These are phyloP conservation scores for Mucor irregularis DNA, from an alignment of 371 early-diverging fungal species.

Conservation along the genomic window DNA sequence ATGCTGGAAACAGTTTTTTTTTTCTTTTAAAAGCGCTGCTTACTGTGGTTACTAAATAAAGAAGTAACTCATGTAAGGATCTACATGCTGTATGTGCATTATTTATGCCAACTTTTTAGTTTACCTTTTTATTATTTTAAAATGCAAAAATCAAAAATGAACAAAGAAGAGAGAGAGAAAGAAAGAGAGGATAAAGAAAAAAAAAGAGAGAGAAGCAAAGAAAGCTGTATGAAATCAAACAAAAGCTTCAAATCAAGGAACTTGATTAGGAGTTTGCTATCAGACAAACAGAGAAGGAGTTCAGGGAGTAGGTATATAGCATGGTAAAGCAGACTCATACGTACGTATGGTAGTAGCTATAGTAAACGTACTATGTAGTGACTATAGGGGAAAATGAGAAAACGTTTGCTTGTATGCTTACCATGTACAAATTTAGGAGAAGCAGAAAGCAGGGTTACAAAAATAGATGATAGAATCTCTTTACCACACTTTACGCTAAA, in stretches of 20 bases:
- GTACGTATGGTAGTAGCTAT: no score
- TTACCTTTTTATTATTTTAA: background rate
- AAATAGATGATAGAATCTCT: no score
- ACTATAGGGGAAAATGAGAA: no score
- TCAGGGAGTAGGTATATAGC: background rate
- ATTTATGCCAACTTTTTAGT: background rate
- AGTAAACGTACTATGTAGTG: no score
- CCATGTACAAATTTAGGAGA: no score
- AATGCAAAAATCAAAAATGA: background rate
- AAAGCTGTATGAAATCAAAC: background rate
- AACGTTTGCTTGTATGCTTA: no score
- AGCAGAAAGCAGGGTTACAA: no score
- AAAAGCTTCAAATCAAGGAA: background rate
- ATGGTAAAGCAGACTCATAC: no score
- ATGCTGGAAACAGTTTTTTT: conserved; percentile 21
- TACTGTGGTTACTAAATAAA: background rate
- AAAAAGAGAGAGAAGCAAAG: background rate
- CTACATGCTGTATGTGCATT: background rate
- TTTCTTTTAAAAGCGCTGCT: no score
- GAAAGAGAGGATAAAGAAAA: background rate
- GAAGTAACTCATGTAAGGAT: background rate
- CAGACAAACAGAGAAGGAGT: background rate
- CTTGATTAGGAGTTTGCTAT: conserved; percentile 1
- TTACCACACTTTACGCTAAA: no score
- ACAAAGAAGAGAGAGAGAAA: background rate